Evolutionary conservation across 805 yeast genomes (phyloP).

Genomic region (Candida tibetensis): DNA sequence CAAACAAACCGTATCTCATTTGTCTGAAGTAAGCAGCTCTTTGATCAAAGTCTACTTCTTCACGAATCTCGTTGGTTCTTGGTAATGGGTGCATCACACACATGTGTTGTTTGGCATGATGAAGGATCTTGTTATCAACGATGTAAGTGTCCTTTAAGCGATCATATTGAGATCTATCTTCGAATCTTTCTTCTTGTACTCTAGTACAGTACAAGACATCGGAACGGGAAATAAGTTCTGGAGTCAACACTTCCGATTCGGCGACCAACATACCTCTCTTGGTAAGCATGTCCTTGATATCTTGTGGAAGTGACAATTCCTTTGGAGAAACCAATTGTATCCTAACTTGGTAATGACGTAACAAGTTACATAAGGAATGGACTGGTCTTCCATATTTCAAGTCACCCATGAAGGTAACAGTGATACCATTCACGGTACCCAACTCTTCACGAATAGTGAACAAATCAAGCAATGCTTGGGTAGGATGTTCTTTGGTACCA

Average conservation of each 20-base stretch:
- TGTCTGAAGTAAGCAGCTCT: slow-evolving; percentile 99
- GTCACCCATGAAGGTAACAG: slow-evolving; percentile 98
- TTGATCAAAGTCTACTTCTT: slow-evolving; percentile 98
- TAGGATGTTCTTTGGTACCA: slow-evolving; percentile 97
- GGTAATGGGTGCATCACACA: slow-evolving; percentile 99
- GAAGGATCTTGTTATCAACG: slow-evolving; percentile 86
- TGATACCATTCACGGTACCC: slow-evolving; percentile 97
- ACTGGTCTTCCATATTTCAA: slow-evolving; percentile 98
- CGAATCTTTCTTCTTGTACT: slow-evolving; percentile 95
- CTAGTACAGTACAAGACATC: slow-evolving; percentile 98
- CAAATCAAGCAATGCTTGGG: slow-evolving; percentile 95
- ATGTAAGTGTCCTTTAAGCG: slow-evolving; percentile 87
- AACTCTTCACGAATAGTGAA: slow-evolving; percentile 98
- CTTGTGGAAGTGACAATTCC: slow-evolving; percentile 80
- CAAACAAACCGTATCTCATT: slow-evolving; percentile 97
- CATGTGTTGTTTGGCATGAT: slow-evolving; percentile 96
- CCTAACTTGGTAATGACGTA: slow-evolving; percentile 89
- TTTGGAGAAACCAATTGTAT: slow-evolving; percentile 89
- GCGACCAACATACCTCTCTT: slow-evolving; percentile 65
- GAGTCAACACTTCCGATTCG: slow-evolving; percentile 76
- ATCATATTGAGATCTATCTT: slow-evolving; percentile 70
- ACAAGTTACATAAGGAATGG: slow-evolving; percentile 87
- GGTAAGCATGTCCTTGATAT: slow-evolving; percentile 62
- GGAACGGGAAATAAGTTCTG: slow-evolving; percentile 80
- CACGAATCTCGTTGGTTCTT: slow-evolving; percentile 92